Evolutionary conservation across 495 filamentous ascomycete species (phyloP).

Genomic region (Aspergillus egyptiacus): DNA sequence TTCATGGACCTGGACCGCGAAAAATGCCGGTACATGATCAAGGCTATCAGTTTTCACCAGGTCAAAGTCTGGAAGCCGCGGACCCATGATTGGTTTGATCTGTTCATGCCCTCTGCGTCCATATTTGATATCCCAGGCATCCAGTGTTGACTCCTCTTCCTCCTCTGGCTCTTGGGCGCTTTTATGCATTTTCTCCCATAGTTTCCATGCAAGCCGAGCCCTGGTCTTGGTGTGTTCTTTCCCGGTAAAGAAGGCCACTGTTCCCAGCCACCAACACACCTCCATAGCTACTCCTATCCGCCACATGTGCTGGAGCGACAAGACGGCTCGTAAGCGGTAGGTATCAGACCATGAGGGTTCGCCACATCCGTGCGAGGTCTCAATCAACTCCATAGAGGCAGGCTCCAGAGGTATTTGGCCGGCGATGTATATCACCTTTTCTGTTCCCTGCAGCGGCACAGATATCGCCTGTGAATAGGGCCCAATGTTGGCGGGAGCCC

Average conservation of each 20-base stretch:
- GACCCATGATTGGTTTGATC: conserved; percentile 8
- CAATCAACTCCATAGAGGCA: conserved; percentile 59
- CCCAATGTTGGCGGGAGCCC: conserved; percentile 97
- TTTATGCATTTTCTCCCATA: conserved; percentile 50
- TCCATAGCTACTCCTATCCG: conserved; percentile 68
- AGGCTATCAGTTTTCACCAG: conserved; percentile 20
- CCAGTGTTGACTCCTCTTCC: conserved; percentile 47
- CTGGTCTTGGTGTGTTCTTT: conserved; percentile 25
- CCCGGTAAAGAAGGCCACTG: conserved; percentile 61
- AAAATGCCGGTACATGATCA: conserved; percentile 52
- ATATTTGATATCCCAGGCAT: conserved; percentile 68
- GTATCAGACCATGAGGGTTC: conserved; percentile 22
- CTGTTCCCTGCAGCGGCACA: conserved; percentile 37
- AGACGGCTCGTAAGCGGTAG: conserved; percentile 45
- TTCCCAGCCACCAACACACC: conserved; percentile 67
- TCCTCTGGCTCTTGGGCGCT: conserved; percentile 17
- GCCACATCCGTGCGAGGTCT: neutral
- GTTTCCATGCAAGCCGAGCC: conserved; percentile 38
- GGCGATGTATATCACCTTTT: conserved; percentile 56
- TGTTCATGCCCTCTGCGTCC: conserved; percentile 34
- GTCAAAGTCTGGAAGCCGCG: conserved; percentile 28
- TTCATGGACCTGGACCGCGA: conserved; percentile 65
- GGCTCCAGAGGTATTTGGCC: conserved; percentile 91
- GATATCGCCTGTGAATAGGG: conserved; percentile 91
- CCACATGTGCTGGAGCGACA: conserved; percentile 86